These are phyloP conservation scores for Mytilinidion resinicola DNA, from an alignment of 495 filamentous ascomycete genomes.

Conservation along the genomic window DNA sequence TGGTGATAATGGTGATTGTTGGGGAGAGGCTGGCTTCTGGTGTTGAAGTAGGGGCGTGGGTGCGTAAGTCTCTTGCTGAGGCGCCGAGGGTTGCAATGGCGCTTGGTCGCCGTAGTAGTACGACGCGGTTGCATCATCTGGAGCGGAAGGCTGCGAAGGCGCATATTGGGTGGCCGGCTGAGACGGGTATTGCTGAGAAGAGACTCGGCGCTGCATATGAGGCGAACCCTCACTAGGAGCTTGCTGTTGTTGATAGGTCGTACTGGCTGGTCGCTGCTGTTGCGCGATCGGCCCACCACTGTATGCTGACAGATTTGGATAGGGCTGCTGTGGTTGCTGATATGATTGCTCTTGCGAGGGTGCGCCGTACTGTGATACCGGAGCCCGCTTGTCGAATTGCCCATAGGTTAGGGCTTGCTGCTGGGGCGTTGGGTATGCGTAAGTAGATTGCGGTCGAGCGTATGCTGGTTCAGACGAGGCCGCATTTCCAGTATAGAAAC, in stretches of 20 bases:
- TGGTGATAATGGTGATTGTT: slow-evolving; percentile 25
- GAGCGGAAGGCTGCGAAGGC: slow-evolving; percentile 25
- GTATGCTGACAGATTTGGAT: slow-evolving; percentile 18
- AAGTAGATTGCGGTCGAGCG: slow-evolving; percentile 35
- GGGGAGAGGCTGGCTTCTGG: slow-evolving; percentile 17
- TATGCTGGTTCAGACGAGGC: slow-evolving; percentile 45
- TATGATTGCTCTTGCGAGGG: slow-evolving; percentile 17
- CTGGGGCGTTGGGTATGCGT: slow-evolving; percentile 26
- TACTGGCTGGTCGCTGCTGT: slow-evolving; percentile 17
- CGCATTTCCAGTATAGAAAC: slow-evolving; percentile 68
- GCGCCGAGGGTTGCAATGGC: slow-evolving; percentile 17
- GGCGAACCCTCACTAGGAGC: slow-evolving; percentile 24
- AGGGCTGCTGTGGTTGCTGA: slow-evolving; percentile 27
- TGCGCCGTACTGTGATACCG: slow-evolving; percentile 19
- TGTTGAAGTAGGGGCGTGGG: slow-evolving; percentile 24
- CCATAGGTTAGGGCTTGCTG: slow-evolving; percentile 30
- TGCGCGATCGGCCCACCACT: slow-evolving; percentile 11
- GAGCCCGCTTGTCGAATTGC: slow-evolving; percentile 32
- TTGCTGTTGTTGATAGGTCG: slow-evolving; percentile 23
- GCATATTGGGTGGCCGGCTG: slow-evolving; percentile 30
- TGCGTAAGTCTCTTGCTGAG: slow-evolving; percentile 24
- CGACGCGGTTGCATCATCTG: slow-evolving; percentile 21
- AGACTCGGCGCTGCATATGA: slow-evolving; percentile 24
- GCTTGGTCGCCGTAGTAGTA: slow-evolving; percentile 35
- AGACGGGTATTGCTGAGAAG: slow-evolving; percentile 18